A percentile compares a stretch with the other conserved stretches of the same genome.
Evolutionary conservation across 2,329 filamentous ascomycete genomes (phyloP).

Genomic region (Penicillium hesseltinei): DNA sequence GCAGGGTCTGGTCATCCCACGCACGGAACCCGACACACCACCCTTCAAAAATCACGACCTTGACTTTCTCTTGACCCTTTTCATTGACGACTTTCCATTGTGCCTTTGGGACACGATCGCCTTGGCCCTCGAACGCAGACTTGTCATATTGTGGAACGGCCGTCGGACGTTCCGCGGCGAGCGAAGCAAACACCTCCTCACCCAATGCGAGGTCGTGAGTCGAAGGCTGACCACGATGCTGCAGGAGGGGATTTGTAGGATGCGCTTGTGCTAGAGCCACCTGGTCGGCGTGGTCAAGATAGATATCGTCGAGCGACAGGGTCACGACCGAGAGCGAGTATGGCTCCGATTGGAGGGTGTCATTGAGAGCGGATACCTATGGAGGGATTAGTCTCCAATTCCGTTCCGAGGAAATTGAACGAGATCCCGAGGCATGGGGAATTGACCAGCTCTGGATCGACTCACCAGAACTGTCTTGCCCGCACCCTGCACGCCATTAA

Average conservation of each 20-base stretch:
- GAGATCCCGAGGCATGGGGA: conserved; percentile 2
- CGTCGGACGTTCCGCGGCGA: conserved; percentile 52
- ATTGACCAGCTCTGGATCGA: neutral
- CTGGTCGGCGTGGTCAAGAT: conserved; percentile 71
- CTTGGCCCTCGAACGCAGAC: conserved; percentile 69
- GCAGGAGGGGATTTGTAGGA: conserved; percentile 70
- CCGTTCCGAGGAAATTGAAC: conserved; percentile 7
- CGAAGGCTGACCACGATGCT: conserved; percentile 79
- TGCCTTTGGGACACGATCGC: conserved; percentile 65
- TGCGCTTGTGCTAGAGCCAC: conserved; percentile 62
- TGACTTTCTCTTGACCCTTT: conserved; percentile 39
- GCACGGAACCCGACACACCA: conserved; percentile 86
- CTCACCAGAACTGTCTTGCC: conserved; percentile 84
- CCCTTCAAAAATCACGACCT: conserved; percentile 79
- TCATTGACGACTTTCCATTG: conserved; percentile 59
- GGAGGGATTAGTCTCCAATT: conserved; percentile 2
- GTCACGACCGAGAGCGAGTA: conserved; percentile 65
- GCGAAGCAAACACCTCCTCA: conserved; percentile 60
- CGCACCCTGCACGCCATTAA: conserved; percentile 88
- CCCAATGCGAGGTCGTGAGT: conserved; percentile 74
- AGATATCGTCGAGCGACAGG: conserved; percentile 86
- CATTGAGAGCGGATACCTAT: conserved; percentile 61
- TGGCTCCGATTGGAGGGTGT: conserved; percentile 57
- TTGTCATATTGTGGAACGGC: conserved; percentile 81
- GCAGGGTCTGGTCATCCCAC: conserved; percentile 55